Base-by-base conservation (phyloP, 1,284 basidiomycete genomes). In the Ganoderma lucidum region DNA sequence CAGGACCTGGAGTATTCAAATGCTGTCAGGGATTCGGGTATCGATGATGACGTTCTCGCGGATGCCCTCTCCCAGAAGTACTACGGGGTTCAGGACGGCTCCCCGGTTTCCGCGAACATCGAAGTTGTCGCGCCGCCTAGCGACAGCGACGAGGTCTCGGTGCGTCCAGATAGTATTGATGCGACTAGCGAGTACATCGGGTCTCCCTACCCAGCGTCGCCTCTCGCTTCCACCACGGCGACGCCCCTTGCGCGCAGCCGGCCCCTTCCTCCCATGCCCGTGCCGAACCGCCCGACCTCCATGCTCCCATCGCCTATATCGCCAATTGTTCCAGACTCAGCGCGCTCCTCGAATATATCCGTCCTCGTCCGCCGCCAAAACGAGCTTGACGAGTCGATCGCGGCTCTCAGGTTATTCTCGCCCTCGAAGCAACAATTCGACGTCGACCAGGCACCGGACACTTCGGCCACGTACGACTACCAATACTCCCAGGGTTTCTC, bases 361-460 rank as follows among this genome's bases (percentile, higher is more conserved):
- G 83, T 86, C 61, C 81, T 92, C 51, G 75, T 89, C 56, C 87
- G 87, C 39, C 86, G 91, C 74, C 90, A 92, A 75, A 84, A 79
- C 9, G 88, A 92, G 71, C 82, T 92, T 56, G 91, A 93, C 74
- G 83, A 83, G 76, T 90, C 85, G 68, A 91, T 93, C 64, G 86
- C 87, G 39, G 85, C 85, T 48, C 81, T 93, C 58, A 83, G 83
- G 63, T 67, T 86, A 35, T 85, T 88, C 74, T 86, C 87, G 15
- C 79, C 82, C 15, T 70, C 71, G 28, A 74, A 73, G 67, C 58
- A 62, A 35, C 62, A 51, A 37, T 71, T 73, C 64, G 70, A 68
- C 19, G 39, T 65, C 44, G 61, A 65, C 59, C 58, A 48, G 44
- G 67, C 62, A 58, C 68, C 73, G n/a, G 48, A 53, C 17, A 64